Evolutionary conservation across 2,329 filamentous ascomycete genomes (phyloP), one percentile per base, ranked within the genome.

Genomic region (Blumeria graminis): DNA sequence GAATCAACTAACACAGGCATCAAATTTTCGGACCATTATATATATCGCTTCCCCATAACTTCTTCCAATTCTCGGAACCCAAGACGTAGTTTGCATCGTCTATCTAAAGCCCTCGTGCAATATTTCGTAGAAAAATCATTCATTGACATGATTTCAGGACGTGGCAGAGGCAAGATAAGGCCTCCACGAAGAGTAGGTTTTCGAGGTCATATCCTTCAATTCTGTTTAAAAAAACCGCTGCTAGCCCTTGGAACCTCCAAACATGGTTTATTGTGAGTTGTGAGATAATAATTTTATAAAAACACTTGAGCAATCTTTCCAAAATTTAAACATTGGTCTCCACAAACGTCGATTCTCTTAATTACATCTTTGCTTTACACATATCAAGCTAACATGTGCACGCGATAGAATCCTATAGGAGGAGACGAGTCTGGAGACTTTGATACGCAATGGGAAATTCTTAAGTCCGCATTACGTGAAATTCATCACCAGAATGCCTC

Each of bases 401-500:
- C 51, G 33, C 16, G 56, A 16, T 45, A 83, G 80, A 76, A 77
- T 57, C 67, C 80, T 22, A 64, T 66, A 3, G 73, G 72, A 58
- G 65, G 63, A 16, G 75, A 72, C 59, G 80, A 82, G 61, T 73
- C 76, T 9, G 75, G 84, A 63, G 86, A 93, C 61, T 94, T 94
- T 66, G 85, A 94, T n/a, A 74, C 77, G 2, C 85, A 81, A 62
- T 98, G 92, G 92, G 73, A 74, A 13, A 78, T 80, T 48, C 77
- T 98, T 7, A 75, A 81, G 50, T 76, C 80, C 52, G 88, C 90
- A 3, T 77, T 98, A 55, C 75, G 73, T 57, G 86, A 94, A 65
- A 96, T 98, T 55, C 89, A 96, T 70, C 84, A 81, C 57, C 89
- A 93, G 68, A 92, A 94, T 67, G 88, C 88, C 58, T 93, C 88